A percentile compares a stretch with the other conserved stretches of the same genome.
phyloP scores from a whole-genome alignment of 805 yeast genomes.

The Isabelozyma pseudorhagii region DNA sequence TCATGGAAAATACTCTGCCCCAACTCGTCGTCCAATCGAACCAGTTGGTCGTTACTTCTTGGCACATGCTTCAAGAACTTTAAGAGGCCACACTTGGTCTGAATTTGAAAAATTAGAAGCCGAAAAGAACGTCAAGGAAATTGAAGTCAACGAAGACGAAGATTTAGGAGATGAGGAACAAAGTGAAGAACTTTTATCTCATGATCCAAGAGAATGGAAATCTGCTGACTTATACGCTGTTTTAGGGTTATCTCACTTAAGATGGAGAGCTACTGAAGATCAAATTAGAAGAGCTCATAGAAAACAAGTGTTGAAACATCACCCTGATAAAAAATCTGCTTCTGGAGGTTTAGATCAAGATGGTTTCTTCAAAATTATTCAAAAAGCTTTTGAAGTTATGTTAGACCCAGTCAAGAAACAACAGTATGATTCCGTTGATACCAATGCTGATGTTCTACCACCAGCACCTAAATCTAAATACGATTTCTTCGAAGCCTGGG shows the following conservation, averaged over 20 bases:
- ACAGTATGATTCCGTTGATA: slow-evolving; percentile 95
- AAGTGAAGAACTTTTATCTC: slow-evolving; percentile 64
- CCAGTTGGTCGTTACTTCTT: slow-evolving; percentile 95
- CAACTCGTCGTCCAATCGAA: slow-evolving; percentile 81
- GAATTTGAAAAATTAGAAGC: slow-evolving; percentile 95
- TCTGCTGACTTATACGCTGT: slow-evolving; percentile 94
- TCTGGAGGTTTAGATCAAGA: slow-evolving; percentile 86
- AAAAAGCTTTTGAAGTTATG: slow-evolving; percentile 90
- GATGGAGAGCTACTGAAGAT: slow-evolving; percentile 87
- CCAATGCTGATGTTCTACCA: slow-evolving; percentile 77
- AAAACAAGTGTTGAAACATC: slow-evolving; percentile 93
- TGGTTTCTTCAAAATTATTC: slow-evolving; percentile 96
- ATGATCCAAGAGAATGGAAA: slow-evolving; percentile 99
- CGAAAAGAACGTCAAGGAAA: slow-evolving; percentile 71
- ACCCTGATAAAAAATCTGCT: slow-evolving; percentile 97
- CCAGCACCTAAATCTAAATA: slow-evolving; percentile 64
- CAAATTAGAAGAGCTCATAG: slow-evolving; percentile 97
- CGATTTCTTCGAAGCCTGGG: slow-evolving; percentile 91
- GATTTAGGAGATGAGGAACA: slow-evolving; percentile 76
- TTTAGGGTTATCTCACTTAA: slow-evolving; percentile 85
- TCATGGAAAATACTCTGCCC: slow-evolving; percentile 48
- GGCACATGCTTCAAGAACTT: slow-evolving; percentile 93
- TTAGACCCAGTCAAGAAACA: slow-evolving; percentile 82
- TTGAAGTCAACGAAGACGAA: slow-evolving; percentile 61
- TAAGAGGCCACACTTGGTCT: slow-evolving; percentile 98